These are phyloP conservation scores for Nemania abortiva DNA, from an alignment of 2,329 filamentous ascomycete species.

Conservation along the genomic window DNA sequence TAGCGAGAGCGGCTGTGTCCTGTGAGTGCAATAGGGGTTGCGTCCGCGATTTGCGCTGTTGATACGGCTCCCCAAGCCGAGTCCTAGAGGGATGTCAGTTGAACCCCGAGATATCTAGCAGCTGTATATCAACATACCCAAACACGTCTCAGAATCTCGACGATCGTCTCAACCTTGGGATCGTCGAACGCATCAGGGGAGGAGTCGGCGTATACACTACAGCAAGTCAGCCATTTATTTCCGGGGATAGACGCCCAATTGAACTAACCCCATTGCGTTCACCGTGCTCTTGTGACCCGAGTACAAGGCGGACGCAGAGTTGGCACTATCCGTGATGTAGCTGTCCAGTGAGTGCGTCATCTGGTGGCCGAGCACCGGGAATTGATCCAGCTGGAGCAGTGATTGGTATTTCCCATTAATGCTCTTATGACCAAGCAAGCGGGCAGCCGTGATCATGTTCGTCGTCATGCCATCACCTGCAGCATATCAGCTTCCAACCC, in stretches of 20 bases:
- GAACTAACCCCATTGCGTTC: conserved; percentile 76
- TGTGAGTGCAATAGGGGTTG: conserved; percentile 80
- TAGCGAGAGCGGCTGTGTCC: conserved; percentile 78
- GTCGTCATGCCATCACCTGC: conserved; percentile 73
- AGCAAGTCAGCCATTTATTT: conserved; percentile 3
- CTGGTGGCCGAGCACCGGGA: conserved; percentile 87
- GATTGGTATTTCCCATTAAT: conserved; percentile 88
- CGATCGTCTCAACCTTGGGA: conserved; percentile 87
- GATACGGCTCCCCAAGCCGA: conserved; percentile 76
- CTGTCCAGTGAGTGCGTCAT: conserved; percentile 89
- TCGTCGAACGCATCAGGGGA: conserved; percentile 81
- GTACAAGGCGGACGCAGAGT: conserved; percentile 85
- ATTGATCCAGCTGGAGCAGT: conserved; percentile 81
- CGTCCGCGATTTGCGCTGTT: conserved; percentile 85
- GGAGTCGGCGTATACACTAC: conserved; percentile 79
- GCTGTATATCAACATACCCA: conserved; percentile 56
- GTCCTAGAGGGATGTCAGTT: conserved; percentile 46
- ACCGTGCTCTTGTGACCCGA: conserved; percentile 86
- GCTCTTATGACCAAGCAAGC: conserved; percentile 82
- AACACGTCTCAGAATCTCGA: conserved; percentile 79
- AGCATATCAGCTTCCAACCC: conserved; percentile 7
- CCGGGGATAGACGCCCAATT: neutral
- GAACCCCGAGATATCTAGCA: neutral
- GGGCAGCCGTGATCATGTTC: conserved; percentile 84
- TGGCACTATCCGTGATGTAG: conserved; percentile 89